Evolutionary conservation across 2,329 filamentous ascomycete species (phyloP).

Genomic region (Aspergillus sergii): DNA sequence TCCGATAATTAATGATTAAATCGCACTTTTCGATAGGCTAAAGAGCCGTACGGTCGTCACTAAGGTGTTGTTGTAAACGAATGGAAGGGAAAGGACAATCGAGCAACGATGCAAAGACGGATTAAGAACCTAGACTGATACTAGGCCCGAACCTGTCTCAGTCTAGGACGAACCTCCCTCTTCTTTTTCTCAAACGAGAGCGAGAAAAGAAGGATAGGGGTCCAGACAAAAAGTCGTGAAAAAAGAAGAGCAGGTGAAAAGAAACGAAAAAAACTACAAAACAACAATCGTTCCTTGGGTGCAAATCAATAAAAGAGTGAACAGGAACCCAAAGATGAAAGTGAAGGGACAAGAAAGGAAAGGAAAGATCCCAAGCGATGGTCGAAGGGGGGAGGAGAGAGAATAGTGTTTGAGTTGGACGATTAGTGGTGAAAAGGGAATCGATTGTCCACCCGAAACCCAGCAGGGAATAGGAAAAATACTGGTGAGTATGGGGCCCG

Average conservation of each 20-base stretch:
- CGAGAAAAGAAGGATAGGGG: slow-evolving; percentile 29
- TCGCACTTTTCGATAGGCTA: slow-evolving; percentile 1
- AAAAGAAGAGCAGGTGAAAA: slow-evolving; percentile 20
- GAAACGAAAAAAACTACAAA: slow-evolving; percentile 13
- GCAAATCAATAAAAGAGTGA: slow-evolving; percentile 23
- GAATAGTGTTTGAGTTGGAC: slow-evolving; percentile 26
- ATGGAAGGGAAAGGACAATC: slow-evolving; percentile 17
- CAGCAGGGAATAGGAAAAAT: slow-evolving; percentile 22
- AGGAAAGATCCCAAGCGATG: slow-evolving; percentile 22
- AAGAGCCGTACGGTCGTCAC: slow-evolving; percentile 12
- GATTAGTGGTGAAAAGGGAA: slow-evolving; percentile 28
- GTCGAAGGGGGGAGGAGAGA: slow-evolving; percentile 33
- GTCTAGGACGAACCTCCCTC: slow-evolving; percentile 21
- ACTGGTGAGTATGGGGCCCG: slow-evolving; percentile 20
- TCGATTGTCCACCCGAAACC: slow-evolving; percentile 24
- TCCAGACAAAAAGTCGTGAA: slow-evolving; percentile 1
- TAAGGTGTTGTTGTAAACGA: slow-evolving; percentile 22
- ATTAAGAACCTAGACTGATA: slow-evolving; percentile 8
- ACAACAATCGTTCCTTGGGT: slow-evolving; percentile 1
- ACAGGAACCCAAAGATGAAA: slow-evolving; percentile 18
- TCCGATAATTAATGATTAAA: not conserved
- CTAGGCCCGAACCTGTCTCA: slow-evolving; percentile 17
- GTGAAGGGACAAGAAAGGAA: slow-evolving; percentile 23
- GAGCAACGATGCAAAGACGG: not conserved
- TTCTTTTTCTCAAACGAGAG: slow-evolving; percentile 33